Evolutionary conservation across 2,329 filamentous ascomycete species (phyloP), one percentile per base, ranked within the genome.

Genomic region (Aspergillus fijiensis): DNA sequence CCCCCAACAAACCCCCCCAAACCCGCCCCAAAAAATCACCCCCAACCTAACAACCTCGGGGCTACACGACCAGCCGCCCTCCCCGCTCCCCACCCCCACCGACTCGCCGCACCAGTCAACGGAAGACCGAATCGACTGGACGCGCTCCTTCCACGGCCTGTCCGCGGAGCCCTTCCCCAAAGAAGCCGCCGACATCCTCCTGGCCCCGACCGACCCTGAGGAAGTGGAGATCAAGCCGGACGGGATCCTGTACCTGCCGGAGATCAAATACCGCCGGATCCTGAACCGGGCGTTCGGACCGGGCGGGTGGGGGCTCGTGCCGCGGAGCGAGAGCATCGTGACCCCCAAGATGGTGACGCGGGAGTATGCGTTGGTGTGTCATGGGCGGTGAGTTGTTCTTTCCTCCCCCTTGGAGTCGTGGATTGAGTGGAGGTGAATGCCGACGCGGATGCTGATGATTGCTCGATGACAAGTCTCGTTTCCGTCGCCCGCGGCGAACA

Each of bases 201-300:
- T 90, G 63, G 81, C 85, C 59, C 87, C 88, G 1, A 74, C 96
- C 12, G 79, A 86, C 57, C 79, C 84, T 0, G 84, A 88, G 51
- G 94, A 98, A 77, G 88, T 99, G 58, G 95, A 99, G 81, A 89
- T 99, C 73, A 99, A 99, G 81, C 94, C 95, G 33, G 95, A 99
- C 79, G 95, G 95, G 35, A 94, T 99, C 67, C 82, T 98, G 61
- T 99, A 98, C 75, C 82, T 99, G 60, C 95, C 95, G 12, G 95
- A 99, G 82, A 98, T 99, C 82, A 97, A 98, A 80, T 99, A 99
- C 79, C 83, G 95, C 49, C 83, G 94, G 64, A 94, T 96, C 65
- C 78, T 99, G 69, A 97, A 98, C 57, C 81, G 83, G 70, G 92
- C 92, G 0, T 99, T 99, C 78, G 94, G 95, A 0, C 95, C 95